A percentile compares a stretch with the other conserved stretches of the same genome.
These are phyloP conservation scores for Elymus sibiricus DNA, from an alignment of 176 grass and related monocot genomes.

Conservation along the genomic window DNA sequence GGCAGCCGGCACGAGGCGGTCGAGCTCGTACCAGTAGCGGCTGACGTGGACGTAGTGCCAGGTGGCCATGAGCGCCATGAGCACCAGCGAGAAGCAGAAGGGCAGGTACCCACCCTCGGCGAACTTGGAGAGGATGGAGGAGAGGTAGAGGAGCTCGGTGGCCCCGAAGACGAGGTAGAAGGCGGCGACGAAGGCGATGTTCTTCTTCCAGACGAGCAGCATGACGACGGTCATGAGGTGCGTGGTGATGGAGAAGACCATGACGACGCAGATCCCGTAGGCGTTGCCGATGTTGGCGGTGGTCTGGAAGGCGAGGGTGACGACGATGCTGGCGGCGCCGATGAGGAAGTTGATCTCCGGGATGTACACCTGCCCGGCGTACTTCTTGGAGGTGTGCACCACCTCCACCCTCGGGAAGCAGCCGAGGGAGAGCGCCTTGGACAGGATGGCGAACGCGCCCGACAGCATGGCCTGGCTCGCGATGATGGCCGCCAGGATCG, in stretches of 20 bases:
- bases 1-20: background rate
- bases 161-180: conserved; percentile 45
- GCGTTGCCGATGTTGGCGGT: conserved; percentile 60
- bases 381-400: conserved; percentile 60
- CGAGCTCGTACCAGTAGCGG: conserved; percentile 37
- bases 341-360: conserved; percentile 77
- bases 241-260: conserved; percentile 60
- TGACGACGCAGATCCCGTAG: conserved; percentile 63
- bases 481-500: conserved; percentile 62
- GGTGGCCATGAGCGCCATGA: conserved; percentile 51
- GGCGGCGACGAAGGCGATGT: conserved; percentile 22
- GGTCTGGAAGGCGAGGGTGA: conserved; percentile 55
- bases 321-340: conserved; percentile 46
- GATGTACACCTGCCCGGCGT: conserved; percentile 84
- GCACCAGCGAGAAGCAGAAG: conserved; percentile 30
- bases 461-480: conserved; percentile 84
- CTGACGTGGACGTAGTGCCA: conserved; percentile 54
- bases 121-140: conserved; percentile 59
- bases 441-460: conserved; percentile 60
- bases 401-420: conserved; percentile 68
- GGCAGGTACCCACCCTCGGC: conserved; percentile 49
- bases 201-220: conserved; percentile 68
- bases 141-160: conserved; percentile 52
- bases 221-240: conserved; percentile 57
- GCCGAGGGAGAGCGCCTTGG: conserved; percentile 63